Percentiles rank a stretch among this genome's conserved stretches.
Evolutionary conservation across 129 eudicot genomes (phyloP).

Genomic region (Lonicera japonica): DNA sequence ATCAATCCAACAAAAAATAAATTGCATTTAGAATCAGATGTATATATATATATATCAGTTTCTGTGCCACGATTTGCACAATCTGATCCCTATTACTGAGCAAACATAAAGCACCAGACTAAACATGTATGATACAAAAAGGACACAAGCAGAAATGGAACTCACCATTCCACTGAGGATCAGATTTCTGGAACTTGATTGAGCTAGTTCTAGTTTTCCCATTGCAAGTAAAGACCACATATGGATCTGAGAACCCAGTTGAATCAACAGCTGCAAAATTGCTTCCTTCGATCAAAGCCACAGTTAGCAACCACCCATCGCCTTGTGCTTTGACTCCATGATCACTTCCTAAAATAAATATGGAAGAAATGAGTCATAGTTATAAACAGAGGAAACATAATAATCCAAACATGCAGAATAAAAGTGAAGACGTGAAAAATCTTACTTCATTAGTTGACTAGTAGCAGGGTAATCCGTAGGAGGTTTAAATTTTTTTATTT

Average conservation of each 20-base stretch:
- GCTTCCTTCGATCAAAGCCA: constrained; percentile 88
- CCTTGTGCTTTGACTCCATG: constrained; percentile 97
- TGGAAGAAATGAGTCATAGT: constrained; percentile 4
- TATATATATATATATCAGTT: too few species aligned
- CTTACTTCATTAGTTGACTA: background rate
- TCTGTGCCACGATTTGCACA: background rate
- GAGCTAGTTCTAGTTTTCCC: constrained; percentile 93
- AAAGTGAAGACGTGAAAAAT: background rate
- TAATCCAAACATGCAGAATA: too few species aligned
- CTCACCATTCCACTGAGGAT: constrained; percentile 92
- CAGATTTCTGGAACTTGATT: constrained; percentile 84
- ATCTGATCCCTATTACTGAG: background rate
- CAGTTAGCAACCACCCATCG: constrained; percentile 95
- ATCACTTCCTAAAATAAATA: constrained; percentile 53
- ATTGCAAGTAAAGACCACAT: constrained; percentile 90
- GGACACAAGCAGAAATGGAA: background rate
- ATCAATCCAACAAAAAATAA: background rate
- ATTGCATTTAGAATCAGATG: background rate
- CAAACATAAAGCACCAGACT: background rate
- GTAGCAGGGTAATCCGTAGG: too few species aligned
- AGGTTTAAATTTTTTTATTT: too few species aligned
- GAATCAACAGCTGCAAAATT: constrained; percentile 78
- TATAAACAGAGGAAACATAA: background rate
- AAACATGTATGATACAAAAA: background rate
- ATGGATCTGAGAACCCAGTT: constrained; percentile 78